Percentiles rank a stretch among this genome's conserved stretches.
Evolutionary conservation across 805 yeast species (phyloP).

Genomic region (Cyberlindnera maritima): DNA sequence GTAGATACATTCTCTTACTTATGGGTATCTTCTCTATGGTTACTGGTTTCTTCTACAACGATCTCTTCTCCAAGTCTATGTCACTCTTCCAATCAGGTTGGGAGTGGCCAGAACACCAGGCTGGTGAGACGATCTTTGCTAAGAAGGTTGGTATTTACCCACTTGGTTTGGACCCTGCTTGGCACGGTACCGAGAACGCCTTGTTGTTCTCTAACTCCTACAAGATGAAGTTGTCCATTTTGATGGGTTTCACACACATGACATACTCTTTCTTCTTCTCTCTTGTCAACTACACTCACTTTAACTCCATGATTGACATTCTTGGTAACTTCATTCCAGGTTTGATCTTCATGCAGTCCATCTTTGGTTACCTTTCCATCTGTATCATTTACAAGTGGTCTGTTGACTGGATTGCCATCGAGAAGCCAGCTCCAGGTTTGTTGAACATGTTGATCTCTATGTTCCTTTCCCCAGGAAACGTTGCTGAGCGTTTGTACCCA

Average conservation of each 20-base stretch:
- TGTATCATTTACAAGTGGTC: slow-evolving; percentile 92
- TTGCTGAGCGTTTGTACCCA: slow-evolving; percentile 74
- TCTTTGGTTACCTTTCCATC: slow-evolving; percentile 87
- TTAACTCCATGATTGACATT: slow-evolving; percentile 72
- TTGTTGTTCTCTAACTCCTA: slow-evolving; percentile 90
- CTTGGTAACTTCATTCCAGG: slow-evolving; percentile 95
- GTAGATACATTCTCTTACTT: slow-evolving; percentile 83
- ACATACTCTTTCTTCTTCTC: slow-evolving; percentile 84
- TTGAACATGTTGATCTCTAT: slow-evolving; percentile 92
- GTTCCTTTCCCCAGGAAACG: slow-evolving; percentile 90
- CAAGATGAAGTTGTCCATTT: slow-evolving; percentile 93
- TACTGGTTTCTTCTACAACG: slow-evolving; percentile 93
- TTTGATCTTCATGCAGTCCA: slow-evolving; percentile 90
- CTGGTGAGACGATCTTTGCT: slow-evolving; percentile 70
- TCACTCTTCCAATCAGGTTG: slow-evolving; percentile 84
- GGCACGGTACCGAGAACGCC: slow-evolving; percentile 97
- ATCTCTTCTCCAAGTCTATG: slow-evolving; percentile 88
- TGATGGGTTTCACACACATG: slow-evolving; percentile 96
- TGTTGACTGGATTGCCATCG: slow-evolving; percentile 82
- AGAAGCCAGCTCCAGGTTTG: slow-evolving; percentile 84
- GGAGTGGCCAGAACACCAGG: slow-evolving; percentile 75
- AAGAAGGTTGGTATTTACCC: slow-evolving; percentile 66
- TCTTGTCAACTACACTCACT: slow-evolving; percentile 70
- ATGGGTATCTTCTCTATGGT: slow-evolving; percentile 97
- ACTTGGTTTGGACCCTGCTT: slow-evolving; percentile 86